Base-by-base conservation (phyloP, 805 yeast genomes). In the Candida glaebosa region DNA sequence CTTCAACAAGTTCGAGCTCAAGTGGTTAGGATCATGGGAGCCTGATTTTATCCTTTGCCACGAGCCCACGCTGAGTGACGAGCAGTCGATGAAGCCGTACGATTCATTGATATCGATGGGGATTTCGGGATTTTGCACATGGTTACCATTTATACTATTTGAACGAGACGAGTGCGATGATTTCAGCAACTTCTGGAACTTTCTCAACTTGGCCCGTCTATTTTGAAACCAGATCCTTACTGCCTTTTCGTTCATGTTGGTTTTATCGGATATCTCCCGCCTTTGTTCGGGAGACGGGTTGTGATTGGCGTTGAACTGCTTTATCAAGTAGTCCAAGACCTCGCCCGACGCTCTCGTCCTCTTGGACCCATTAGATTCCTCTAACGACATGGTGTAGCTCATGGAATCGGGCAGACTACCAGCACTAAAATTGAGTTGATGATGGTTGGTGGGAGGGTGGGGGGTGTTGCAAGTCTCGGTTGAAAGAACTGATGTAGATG, bases 141-240 rank as follows among this genome's bases (percentile, higher is more conserved):
- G 18, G 16, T 22, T 35, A 16, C 14, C 24, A 25, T 3, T 35
- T 7, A 35, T 30, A 39, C 57, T 54, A 41, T 57, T 60, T 16
- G 59, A 53, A 18, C 66, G 44, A 17, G 57, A 45, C 17, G 60
- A 50, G 24, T 51, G 47, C 19, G 50, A 48, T 3, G 37, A 32
- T 22, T 51, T 44, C 55, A 58, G 64, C 58, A 73, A 62, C 43
- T 81, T 73, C 51, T 81, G 85, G 53, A 76, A 61, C 60, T 84
- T 84, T 53, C 89, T 72, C 34, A 80, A 73, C 57, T 85, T 86
- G 16, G 93, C 93, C 47, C 97, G 67, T 52, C 90, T 69, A 58
- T 88, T 88, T 60, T 89, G 97, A 55, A 87, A 89, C 96, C 96
- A 89, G 33, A 89, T 89, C 41, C 96, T 73, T 2, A 89, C 96